Percentiles rank a stretch among this genome's conserved stretches.
Conservation (phyloP, 1,284 basidiomycete species). For the Ceratorhiza oryzae-sativae region DNA sequence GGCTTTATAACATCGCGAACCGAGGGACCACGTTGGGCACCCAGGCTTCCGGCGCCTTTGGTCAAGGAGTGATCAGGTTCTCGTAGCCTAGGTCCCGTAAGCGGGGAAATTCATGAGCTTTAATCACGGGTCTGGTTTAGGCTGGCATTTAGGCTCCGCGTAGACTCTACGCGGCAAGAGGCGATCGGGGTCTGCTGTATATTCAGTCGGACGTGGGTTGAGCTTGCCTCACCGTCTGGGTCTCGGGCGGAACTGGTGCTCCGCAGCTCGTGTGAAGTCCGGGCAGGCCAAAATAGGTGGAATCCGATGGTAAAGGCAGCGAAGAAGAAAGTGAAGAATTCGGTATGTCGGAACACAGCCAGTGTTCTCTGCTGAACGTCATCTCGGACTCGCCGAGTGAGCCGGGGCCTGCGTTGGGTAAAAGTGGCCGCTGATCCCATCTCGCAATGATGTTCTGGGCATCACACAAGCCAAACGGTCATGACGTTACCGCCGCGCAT, state of each 20-base stretch:
- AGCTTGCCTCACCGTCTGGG: no score
- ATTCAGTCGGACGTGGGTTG: no score
- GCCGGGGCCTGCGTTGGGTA: neutral
- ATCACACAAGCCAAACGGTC: no score
- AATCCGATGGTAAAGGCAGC: neutral
- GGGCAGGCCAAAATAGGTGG: neutral
- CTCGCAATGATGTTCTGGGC: no score
- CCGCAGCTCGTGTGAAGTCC: conserved; percentile 25
- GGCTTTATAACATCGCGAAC: conserved; percentile 34
- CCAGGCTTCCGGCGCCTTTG: conserved; percentile 38
- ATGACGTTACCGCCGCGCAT: no score
- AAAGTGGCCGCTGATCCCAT: neutral
- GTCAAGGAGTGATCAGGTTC: conserved; percentile 27
- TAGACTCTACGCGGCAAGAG: neutral
- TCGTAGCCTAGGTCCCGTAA: conserved; percentile 16
- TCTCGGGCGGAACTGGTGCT: neutral
- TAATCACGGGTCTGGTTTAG: conserved; percentile 20
- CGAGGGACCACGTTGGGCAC: conserved; percentile 31
- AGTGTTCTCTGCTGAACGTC: neutral
- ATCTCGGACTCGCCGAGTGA: conserved; percentile 8
- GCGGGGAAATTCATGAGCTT: conserved; percentile 27
- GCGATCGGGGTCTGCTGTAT: no score
- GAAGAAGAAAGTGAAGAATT: conserved; percentile 11
- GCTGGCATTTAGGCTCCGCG: conserved; percentile 1
- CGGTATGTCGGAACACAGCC: neutral